Conservation (phyloP, 495 filamentous ascomycete species). For the Xylaria scruposa region DNA sequence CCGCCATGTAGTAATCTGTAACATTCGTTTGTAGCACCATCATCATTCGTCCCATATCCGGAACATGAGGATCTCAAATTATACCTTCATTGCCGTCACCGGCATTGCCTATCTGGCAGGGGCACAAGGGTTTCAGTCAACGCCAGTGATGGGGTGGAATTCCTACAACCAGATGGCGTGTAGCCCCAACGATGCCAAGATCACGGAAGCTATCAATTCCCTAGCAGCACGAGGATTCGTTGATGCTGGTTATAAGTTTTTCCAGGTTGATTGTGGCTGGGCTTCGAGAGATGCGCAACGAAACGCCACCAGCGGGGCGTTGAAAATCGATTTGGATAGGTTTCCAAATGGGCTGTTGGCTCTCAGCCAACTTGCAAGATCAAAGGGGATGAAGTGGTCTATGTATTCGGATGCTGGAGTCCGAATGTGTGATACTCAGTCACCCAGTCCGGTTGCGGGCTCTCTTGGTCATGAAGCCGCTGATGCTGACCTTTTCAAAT, state of each 20-base stretch:
- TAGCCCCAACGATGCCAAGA: constrained; percentile 10
- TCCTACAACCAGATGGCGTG: constrained; percentile 18
- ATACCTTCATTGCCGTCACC: background rate
- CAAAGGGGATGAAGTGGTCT: constrained; percentile 19
- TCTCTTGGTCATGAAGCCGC: constrained; percentile 16
- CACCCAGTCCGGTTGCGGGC: constrained; percentile 4
- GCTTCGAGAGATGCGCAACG: constrained; percentile 15
- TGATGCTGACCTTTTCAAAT: constrained; percentile 3
- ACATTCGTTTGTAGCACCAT: background rate
- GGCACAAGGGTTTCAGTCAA: constrained; percentile 16
- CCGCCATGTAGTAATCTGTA: background rate
- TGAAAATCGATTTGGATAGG: constrained; percentile 11
- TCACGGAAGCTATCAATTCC: constrained; percentile 2
- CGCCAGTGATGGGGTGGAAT: constrained; percentile 20
- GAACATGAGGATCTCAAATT: constrained; percentile 7
- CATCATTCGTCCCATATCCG: too few relatives aligned
- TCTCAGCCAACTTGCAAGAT: constrained; percentile 15
- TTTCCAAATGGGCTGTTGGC: constrained; percentile 9
- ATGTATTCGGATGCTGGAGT: constrained; percentile 19
- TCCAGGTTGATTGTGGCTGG: constrained; percentile 20
- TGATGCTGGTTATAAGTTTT: constrained; percentile 10
- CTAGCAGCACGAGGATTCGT: constrained; percentile 15
- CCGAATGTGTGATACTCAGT: constrained; percentile 18
- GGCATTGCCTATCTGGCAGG: background rate
- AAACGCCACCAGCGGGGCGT: constrained; percentile 17